phyloP scores from a whole-genome alignment of 441 rosid species.

The Lepidium campestre region DNA sequence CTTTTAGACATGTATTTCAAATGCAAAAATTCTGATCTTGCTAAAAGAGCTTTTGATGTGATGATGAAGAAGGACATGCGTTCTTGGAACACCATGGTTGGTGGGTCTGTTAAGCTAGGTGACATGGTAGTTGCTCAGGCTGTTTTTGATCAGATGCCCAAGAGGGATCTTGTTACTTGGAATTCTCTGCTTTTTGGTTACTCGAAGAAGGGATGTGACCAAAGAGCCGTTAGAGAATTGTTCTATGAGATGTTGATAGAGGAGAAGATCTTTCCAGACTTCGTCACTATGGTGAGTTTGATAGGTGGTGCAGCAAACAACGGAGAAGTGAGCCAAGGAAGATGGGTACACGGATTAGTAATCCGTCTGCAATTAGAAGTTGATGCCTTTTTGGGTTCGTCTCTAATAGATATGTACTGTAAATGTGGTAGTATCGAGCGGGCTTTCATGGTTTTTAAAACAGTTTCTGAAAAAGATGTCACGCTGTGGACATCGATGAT shows the following conservation, averaged over 20 bases:
- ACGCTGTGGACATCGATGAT: slow-evolving; percentile 57
- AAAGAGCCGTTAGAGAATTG: slow-evolving; percentile 21
- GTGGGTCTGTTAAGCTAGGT: slow-evolving; percentile 41
- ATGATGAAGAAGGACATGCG: slow-evolving; percentile 35
- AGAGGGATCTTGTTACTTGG: slow-evolving; percentile 44
- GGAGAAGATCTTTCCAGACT: slow-evolving; percentile 37
- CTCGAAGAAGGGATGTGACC: slow-evolving; percentile 30
- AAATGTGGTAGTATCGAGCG: slow-evolving; percentile 47
- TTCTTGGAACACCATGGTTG: slow-evolving; percentile 51
- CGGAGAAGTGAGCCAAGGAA: slow-evolving; percentile 35
- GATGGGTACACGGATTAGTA: slow-evolving; percentile 40
- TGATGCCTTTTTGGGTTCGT: slow-evolving; percentile 43
- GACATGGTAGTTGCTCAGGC: slow-evolving; percentile 34
- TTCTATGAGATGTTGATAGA: slow-evolving; percentile 26
- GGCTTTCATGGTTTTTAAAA: slow-evolving; percentile 36
- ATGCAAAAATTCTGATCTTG: slow-evolving; percentile 34
- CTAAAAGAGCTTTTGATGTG: slow-evolving; percentile 29
- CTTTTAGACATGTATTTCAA: slow-evolving; percentile 50
- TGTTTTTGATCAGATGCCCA: slow-evolving; percentile 40
- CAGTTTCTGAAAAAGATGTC: slow-evolving; percentile 34
- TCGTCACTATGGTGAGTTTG: slow-evolving; percentile 33
- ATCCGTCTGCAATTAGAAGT: slow-evolving; percentile 29
- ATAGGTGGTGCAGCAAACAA: slow-evolving; percentile 35
- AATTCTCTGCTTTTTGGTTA: slow-evolving; percentile 44
- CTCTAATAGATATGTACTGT: slow-evolving; percentile 55